Evolutionary conservation across 345 rosid species (phyloP).

Genomic region (Syzygium grande): DNA sequence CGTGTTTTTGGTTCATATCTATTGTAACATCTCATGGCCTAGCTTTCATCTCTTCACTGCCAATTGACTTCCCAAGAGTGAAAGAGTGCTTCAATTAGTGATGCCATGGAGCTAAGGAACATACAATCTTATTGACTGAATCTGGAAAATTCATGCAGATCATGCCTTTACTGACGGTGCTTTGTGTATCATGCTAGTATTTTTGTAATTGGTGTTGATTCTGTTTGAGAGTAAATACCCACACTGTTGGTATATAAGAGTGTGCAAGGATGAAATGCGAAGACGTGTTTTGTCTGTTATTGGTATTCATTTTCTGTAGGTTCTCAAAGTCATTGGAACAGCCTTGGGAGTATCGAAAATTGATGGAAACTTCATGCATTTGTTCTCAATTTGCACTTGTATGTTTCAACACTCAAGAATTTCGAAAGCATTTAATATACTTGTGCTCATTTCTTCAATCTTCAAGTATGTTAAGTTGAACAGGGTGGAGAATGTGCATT

Average conservation of each 20-base stretch:
- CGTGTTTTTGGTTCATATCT: neutral
- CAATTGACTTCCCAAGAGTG: neutral
- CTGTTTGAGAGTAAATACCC: neutral
- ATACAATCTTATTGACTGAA: neutral
- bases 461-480: neutral
- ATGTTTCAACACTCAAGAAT: neutral
- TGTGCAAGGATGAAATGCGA: neutral
- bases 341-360: neutral
- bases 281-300: neutral
- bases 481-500: neutral
- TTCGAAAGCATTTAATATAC: neutral
- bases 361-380: neutral
- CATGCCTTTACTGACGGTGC: neutral
- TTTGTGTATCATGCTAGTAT: neutral
- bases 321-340: neutral
- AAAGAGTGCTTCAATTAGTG: neutral
- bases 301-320: neutral
- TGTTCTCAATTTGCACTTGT: neutral
- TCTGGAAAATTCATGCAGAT: neutral
- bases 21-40: neutral
- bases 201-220: neutral
- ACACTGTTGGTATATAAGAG: neutral
- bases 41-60: neutral
- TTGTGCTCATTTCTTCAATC: neutral
- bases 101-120: neutral